These are phyloP conservation scores for Macrocystidia cucumis DNA, from an alignment of 1,284 basidiomycete genomes.

Conservation along the genomic window DNA sequence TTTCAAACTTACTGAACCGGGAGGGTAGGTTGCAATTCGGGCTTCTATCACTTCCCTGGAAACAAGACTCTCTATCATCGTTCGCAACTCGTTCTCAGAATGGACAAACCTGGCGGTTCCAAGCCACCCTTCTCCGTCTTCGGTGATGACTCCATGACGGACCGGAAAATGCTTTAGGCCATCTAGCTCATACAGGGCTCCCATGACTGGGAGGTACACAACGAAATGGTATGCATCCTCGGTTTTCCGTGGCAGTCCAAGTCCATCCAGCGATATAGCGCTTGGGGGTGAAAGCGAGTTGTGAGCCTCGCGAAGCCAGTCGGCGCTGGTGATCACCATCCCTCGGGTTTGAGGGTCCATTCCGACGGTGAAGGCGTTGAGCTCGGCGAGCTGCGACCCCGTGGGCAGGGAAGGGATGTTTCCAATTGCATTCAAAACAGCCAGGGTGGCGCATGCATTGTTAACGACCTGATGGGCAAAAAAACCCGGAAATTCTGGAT, in stretches of 20 bases:
- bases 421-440: conserved; percentile 88
- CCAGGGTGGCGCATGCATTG: conserved; percentile 90
- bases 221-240: conserved; percentile 95
- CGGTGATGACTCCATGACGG: conserved; percentile 66
- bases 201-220: conserved; percentile 80
- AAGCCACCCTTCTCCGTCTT: conserved; percentile 73
- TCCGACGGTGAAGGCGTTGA: conserved; percentile 72
- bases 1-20: conserved; percentile 58
- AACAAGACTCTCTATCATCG: conserved; percentile 4
- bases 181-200: conserved; percentile 85
- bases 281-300: conserved; percentile 88
- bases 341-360: conserved; percentile 86
- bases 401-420: conserved; percentile 71
- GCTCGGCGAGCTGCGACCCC: conserved; percentile 66
- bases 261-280: conserved; percentile 72
- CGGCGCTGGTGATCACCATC: conserved; percentile 79
- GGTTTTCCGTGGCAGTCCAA: conserved; percentile 58
- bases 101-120: conserved; percentile 59
- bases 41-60: conserved; percentile 73
- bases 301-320: conserved; percentile 79
- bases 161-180: conserved; percentile 76
- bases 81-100: too few relatives aligned
- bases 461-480: conserved; percentile 92
- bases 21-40: conserved; percentile 83
- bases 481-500: conserved; percentile 75